Base-by-base conservation (phyloP, 108 stramenopile species). In the Nitzschia palea region DNA sequence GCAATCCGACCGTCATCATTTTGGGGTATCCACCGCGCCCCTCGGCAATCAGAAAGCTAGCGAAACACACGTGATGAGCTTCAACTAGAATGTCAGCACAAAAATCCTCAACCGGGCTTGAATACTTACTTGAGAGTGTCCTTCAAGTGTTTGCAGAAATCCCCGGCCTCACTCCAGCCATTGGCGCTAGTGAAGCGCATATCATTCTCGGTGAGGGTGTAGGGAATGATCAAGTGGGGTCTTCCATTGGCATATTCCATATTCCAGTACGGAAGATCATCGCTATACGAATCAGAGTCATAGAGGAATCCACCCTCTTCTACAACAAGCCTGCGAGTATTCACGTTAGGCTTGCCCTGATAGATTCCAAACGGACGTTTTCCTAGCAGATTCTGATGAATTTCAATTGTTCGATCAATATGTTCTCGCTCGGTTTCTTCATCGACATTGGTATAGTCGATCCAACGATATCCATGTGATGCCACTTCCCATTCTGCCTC, bases 1-100 rank as follows among this genome's bases (percentile, higher is more conserved):
- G 97, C 66, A 96, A 76, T 2, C 97, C 97, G 3, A 97, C 90
- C 27, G 82, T 81, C 93, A 96, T 95, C 95, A 96, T 96, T 67
- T 90, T 94, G 23, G 89, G 90, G n/a, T 74, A 52, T 35, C 97
- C 97, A 27, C 72, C 77, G 36, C 66, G 61, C 31, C 95, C 95
- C 79, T 95, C 97, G 57, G 94, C 80, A 29, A 94, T 75, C 26
- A 96, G 70, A 74, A 77, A 89, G 26, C 74, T 63, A 40, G 12
- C 35, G 26, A 61, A 32, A 12, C 35, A 22, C n/a, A n/a, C n/a
- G n/a, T n/a, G n/a, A n/a, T n/a, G n/a, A n/a, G n/a, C n/a, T 18
- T 1, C 28, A 22, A 29, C 20, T 31, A 62, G 44, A 62, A 12
- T 5, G 18, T 25, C 17, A 66, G 34, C 5, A 36, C 26, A 42